Evolutionary conservation across 768 basidiomycete genomes (phyloP), one percentile per base, ranked within the genome.

Genomic region (Leccinum longicurvipes): DNA sequence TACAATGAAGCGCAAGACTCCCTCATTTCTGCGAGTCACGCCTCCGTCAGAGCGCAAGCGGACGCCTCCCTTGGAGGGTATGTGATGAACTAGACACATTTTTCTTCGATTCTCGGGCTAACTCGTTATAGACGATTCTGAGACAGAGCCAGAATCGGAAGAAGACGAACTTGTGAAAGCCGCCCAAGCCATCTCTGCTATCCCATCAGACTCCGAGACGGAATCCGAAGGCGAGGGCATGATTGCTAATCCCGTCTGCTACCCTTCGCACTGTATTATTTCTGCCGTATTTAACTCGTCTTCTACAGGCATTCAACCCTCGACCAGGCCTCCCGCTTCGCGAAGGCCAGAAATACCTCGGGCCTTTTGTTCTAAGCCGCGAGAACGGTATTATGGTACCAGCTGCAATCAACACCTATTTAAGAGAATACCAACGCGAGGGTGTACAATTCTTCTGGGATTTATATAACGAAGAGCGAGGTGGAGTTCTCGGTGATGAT

Each of bases 401-500:
- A 3, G 79, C 76, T 7, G 70, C 85, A 3, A 86, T 97, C 63
- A 96, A 95, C 69, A 84, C 85, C 0, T 91, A 86, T 68, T 76
- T 98, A n/a, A 85, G 95, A 52, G 83, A 85, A 31, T 98, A 98
- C 64, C 96, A 98, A 65, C 79, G 92, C 31, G 86, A 93, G 11
- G 96, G 96, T 8, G 82, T 89, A 12, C 70, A 76, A 41, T 98
- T 98, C 72, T 81, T 98, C 48, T 97, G 82, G 73, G 75, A 80
- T 14, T 79, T 85, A 46, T 97, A 88, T 66, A 71, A 76, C 27
- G 74, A 86, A 60, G 80, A 78, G 0, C 75, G 77, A 44, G 96
- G 96, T 0, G 95, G 88, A 0, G 68, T 98, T 11, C 78, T 98
- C 4, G 96, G 96, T 6, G 96, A 98, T 67, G 96, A 98, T 65